These are phyloP conservation scores for Pestalotiopsis sp. DNA, from an alignment of 2,329 filamentous ascomycete genomes.

Conservation along the genomic window DNA sequence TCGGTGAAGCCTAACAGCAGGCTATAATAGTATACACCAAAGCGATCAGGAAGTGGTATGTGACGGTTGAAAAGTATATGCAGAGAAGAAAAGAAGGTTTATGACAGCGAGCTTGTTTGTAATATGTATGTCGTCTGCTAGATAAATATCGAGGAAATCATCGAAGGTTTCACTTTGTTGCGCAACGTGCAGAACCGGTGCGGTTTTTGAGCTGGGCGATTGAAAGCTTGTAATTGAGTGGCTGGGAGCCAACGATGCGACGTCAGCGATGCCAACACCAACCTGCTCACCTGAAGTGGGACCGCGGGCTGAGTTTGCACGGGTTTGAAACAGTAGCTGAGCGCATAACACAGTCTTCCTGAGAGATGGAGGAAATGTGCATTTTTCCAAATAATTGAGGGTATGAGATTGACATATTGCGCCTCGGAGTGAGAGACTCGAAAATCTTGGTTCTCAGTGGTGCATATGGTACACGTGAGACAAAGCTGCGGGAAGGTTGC, in stretches of 20 bases:
- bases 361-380: not conserved
- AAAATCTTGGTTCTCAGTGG: not conserved
- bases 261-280: constrained; percentile 1
- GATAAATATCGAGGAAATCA: not conserved
- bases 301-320: not conserved
- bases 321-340: not conserved
- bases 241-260: constrained; percentile 8
- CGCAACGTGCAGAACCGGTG: not conserved
- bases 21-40: not conserved
- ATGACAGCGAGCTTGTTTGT: not conserved
- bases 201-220: constrained; percentile 2
- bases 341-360: not conserved
- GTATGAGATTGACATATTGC: not conserved
- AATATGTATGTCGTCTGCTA: not conserved
- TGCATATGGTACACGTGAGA: not conserved
- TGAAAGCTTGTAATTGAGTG: constrained; percentile 11
- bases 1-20: constrained; percentile 4
- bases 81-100: constrained; percentile 2
- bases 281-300: not conserved
- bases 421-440: not conserved
- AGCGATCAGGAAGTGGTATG: not conserved
- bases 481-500: not conserved
- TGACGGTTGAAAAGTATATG: not conserved
- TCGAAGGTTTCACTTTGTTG: not conserved
- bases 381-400: not conserved